A percentile compares a stretch with the other conserved stretches of the same genome.
phyloP scores from a whole-genome alignment of 305 asterid genomes.

The Fraxinus nigra region DNA sequence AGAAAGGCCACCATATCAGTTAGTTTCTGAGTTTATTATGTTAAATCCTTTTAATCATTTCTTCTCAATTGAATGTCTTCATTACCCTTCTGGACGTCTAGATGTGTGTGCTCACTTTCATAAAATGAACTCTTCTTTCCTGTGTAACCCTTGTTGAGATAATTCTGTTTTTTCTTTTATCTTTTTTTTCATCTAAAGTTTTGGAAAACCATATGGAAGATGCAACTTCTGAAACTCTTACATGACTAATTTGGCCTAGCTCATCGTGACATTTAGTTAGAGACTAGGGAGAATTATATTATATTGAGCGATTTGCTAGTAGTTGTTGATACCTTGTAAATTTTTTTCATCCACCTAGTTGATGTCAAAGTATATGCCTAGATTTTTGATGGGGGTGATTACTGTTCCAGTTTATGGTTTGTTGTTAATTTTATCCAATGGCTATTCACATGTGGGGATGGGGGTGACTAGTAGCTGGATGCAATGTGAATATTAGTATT shows the following conservation, averaged over 20 bases:
- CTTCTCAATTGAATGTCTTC: background rate
- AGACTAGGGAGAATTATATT: background rate
- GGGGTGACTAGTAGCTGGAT: background rate
- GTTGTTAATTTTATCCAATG: background rate
- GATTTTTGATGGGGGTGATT: background rate
- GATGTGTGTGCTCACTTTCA: background rate
- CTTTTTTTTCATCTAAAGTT: background rate
- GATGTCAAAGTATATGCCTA: background rate
- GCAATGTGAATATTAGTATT: background rate
- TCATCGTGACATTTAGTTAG: background rate
- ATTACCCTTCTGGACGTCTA: background rate
- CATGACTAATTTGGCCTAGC: background rate
- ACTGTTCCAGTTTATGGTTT: background rate
- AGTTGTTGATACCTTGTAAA: background rate
- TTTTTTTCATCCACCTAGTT: background rate
- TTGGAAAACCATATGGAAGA: background rate
- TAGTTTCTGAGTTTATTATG: background rate
- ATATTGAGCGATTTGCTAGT: background rate
- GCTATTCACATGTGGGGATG: background rate
- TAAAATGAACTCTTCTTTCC: background rate
- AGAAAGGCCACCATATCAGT: background rate
- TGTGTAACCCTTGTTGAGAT: background rate
- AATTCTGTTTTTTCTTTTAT: background rate
- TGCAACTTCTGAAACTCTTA: background rate
- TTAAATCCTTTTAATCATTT: background rate